These are phyloP conservation scores for Fonsecaea nubica DNA, from an alignment of 2,329 filamentous ascomycete species.

Conservation along the genomic window DNA sequence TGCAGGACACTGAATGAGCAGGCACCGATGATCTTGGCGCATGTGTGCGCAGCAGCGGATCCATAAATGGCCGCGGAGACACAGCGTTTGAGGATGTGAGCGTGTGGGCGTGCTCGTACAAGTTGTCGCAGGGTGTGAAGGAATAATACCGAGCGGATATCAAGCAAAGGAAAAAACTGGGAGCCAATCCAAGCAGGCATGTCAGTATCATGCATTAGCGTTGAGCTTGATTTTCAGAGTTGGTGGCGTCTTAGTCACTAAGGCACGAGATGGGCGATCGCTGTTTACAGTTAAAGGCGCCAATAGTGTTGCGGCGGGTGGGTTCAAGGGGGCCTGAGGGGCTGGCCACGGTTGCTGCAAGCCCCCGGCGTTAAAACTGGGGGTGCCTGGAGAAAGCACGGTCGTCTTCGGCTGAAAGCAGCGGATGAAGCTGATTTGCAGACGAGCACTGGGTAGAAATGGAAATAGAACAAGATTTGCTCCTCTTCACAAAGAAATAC, in stretches of 20 bases:
- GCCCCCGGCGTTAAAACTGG: constrained; percentile 15
- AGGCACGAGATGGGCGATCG: background rate
- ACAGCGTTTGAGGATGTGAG: background rate
- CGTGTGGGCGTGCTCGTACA: no score
- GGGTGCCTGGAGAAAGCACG: background rate
- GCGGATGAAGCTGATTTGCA: background rate
- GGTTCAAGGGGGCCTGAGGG: background rate
- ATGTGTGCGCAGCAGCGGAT: background rate
- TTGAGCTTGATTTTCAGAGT: constrained; percentile 13
- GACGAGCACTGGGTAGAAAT: background rate
- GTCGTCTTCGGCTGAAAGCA: background rate
- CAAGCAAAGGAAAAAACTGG: background rate
- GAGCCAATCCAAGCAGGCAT: constrained; percentile 7
- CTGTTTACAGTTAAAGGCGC: background rate
- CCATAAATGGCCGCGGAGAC: background rate
- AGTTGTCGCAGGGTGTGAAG: no score
- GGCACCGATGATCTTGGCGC: background rate
- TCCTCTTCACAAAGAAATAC: background rate
- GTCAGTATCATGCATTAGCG: constrained; percentile 27
- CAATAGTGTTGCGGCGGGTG: background rate
- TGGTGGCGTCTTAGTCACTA: background rate
- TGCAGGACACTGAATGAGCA: background rate
- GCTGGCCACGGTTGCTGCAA: background rate
- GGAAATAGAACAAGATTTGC: background rate
- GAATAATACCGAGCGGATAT: background rate